Conservation (phyloP, 2,329 filamentous ascomycete genomes). For the Stachybotrys chartarum region DNA sequence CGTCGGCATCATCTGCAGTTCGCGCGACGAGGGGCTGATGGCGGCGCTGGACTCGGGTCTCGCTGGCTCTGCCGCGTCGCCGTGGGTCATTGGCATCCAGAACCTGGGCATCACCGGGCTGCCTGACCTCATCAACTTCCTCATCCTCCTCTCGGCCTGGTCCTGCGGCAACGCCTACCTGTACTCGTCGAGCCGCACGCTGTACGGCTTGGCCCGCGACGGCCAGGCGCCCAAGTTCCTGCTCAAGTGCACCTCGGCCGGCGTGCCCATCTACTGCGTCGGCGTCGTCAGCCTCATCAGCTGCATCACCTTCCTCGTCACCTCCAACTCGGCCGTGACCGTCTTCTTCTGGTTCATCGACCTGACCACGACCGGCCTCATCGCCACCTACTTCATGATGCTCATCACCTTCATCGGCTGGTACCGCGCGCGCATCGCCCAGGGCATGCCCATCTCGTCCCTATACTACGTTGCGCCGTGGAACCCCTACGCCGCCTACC, state of each 20-base stretch:
- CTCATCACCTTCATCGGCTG: slow-evolving; percentile 30
- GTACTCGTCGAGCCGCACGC: slow-evolving; percentile 33
- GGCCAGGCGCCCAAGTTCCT: slow-evolving; percentile 29
- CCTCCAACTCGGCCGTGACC: slow-evolving; percentile 30
- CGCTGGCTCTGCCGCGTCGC: slow-evolving; percentile 43
- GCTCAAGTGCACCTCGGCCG: slow-evolving; percentile 44
- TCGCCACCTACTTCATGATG: slow-evolving; percentile 43
- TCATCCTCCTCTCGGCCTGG: slow-evolving; percentile 41
- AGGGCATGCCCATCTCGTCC: slow-evolving; percentile 30
- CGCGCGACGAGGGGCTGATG: slow-evolving; percentile 46
- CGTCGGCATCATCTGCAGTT: slow-evolving; percentile 57
- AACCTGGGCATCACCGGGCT: slow-evolving; percentile 43
- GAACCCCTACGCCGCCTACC: slow-evolving; percentile 42
- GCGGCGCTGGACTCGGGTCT: slow-evolving; percentile 45
- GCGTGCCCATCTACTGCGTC: slow-evolving; percentile 48
- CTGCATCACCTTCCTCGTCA: slow-evolving; percentile 37
- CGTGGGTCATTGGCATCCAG: slow-evolving; percentile 47
- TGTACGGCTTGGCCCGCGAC: slow-evolving; percentile 18
- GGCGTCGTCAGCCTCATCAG: slow-evolving; percentile 33
- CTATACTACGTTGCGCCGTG: slow-evolving; percentile 40
- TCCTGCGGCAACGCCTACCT: slow-evolving; percentile 39
- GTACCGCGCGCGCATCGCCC: slow-evolving; percentile 37
- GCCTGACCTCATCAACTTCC: slow-evolving; percentile 47
- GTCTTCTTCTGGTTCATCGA: slow-evolving; percentile 43
- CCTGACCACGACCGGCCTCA: slow-evolving; percentile 41